Percentiles rank a stretch among this genome's conserved stretches.
phyloP scores from a whole-genome alignment of 73 alveolate genomes.

The Symbiodinium pilosum region DNA sequence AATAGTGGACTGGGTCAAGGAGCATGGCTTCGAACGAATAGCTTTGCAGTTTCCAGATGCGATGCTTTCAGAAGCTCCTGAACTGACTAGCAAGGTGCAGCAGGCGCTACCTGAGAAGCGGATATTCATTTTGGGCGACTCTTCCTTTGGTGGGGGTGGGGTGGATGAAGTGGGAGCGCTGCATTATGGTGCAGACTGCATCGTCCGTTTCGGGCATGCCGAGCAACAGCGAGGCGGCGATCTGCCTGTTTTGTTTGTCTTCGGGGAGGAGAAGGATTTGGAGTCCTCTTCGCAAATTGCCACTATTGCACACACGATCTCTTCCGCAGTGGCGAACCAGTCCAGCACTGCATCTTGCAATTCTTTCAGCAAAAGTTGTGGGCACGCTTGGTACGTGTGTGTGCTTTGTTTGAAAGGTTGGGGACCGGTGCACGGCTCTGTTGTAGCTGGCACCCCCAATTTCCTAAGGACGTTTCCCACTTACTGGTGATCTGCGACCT shows the following conservation, averaged over 20 bases:
- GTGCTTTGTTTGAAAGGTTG: too few species aligned
- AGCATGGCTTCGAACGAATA: constrained; percentile 80
- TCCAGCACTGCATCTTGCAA: too few species aligned
- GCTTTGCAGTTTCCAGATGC: constrained; percentile 91
- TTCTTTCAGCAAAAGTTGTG: too few species aligned
- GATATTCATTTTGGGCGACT: constrained; percentile 71
- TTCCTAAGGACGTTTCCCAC: background rate
- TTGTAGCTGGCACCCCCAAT: too few species aligned
- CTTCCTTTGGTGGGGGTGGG: constrained; percentile 90
- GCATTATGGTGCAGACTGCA: constrained; percentile 92
- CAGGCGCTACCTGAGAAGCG: constrained; percentile 28
- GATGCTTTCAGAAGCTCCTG: constrained; percentile 52
- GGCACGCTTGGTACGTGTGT: too few species aligned
- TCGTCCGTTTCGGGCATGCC: constrained; percentile 68
- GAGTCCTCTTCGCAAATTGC: background rate
- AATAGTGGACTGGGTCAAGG: constrained; percentile 53
- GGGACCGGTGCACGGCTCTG: too few species aligned
- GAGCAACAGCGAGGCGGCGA: constrained; percentile 76
- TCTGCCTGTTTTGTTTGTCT: constrained; percentile 76
- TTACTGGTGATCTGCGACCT: constrained; percentile 44
- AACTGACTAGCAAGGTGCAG: background rate
- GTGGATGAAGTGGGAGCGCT: constrained; percentile 88
- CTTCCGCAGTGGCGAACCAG: background rate
- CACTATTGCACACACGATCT: background rate
- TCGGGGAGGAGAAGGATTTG: background rate